Evolutionary conservation across 1,284 basidiomycete genomes (phyloP).

Genomic region (Microbotryum intermedium): DNA sequence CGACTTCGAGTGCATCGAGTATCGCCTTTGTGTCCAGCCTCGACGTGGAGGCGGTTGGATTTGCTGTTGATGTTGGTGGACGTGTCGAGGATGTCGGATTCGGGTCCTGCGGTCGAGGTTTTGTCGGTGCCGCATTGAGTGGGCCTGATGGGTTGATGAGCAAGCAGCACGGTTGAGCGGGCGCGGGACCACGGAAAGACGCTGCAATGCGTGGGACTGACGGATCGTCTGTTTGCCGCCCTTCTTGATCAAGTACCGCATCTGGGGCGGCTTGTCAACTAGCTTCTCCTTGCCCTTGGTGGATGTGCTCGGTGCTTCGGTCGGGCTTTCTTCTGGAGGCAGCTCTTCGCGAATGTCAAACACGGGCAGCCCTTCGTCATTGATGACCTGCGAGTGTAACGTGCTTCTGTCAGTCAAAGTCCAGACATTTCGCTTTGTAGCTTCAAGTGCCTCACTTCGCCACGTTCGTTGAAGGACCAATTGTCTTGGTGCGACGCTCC

Average conservation of each 20-base stretch:
- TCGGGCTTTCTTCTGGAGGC: conserved; percentile 2
- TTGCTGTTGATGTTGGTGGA: background rate
- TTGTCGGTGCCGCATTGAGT: background rate
- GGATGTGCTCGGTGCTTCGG: background rate
- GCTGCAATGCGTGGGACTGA: conserved; percentile 1
- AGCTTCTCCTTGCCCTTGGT: background rate
- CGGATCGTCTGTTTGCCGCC: conserved; percentile 17
- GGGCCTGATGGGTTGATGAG: background rate
- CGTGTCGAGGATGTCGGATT: background rate
- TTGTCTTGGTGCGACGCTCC: conserved; percentile 13
- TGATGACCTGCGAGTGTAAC: conserved; percentile 17
- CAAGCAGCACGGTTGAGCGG: no score
- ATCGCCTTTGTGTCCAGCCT: conserved; percentile 14
- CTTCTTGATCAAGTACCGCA: conserved; percentile 28
- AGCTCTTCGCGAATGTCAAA: conserved; percentile 30
- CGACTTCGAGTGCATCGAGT: conserved; percentile 23
- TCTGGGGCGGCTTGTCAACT: background rate
- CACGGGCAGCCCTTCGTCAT: conserved; percentile 28
- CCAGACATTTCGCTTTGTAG: no score
- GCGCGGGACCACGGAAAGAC: background rate
- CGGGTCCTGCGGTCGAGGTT: background rate
- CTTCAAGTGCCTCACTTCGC: conserved; percentile 16
- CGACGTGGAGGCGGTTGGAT: background rate
- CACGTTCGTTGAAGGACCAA: conserved; percentile 24
- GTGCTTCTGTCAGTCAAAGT: background rate